Percentiles rank a stretch among this genome's conserved stretches.
Evolutionary conservation across 441 rosid species (phyloP).

Genomic region (Eruca vesicaria): DNA sequence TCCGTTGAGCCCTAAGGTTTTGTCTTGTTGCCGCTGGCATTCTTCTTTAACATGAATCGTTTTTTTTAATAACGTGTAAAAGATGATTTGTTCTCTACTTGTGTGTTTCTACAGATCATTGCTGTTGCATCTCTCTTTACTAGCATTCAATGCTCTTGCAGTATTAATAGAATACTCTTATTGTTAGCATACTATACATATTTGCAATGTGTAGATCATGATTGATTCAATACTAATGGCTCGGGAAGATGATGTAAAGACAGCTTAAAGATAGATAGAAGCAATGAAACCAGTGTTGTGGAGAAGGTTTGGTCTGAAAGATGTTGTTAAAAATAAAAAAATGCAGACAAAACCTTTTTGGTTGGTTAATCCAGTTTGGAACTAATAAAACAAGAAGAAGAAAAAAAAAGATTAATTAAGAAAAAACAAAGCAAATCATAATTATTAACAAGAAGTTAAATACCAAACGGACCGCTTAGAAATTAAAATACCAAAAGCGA

Average conservation of each 20-base stretch:
- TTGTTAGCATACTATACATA: neutral
- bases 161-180: slow-evolving; percentile 36
- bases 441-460: too few species aligned
- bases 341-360: too few species aligned
- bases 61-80: neutral
- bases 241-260: slow-evolving; percentile 43
- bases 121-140: slow-evolving; percentile 60
- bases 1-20: slow-evolving; percentile 75
- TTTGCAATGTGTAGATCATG: neutral
- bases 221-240: slow-evolving; percentile 74
- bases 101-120: slow-evolving; percentile 40
- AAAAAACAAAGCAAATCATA: too few species aligned
- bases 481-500: too few species aligned
- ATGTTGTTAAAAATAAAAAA: too few species aligned
- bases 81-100: neutral
- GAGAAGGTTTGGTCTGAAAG: neutral
- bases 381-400: too few species aligned
- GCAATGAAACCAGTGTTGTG: neutral
- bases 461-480: neutral
- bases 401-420: too few species aligned
- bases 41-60: slow-evolving; percentile 3
- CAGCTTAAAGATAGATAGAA: slow-evolving; percentile 25
- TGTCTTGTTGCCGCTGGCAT: slow-evolving; percentile 70
- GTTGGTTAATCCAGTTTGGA: too few species aligned
- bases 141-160: slow-evolving; percentile 62